Evolutionary conservation across 2,329 filamentous ascomycete species (phyloP), one percentile per base, ranked within the genome.

Genomic region (Truncatella angustata): DNA sequence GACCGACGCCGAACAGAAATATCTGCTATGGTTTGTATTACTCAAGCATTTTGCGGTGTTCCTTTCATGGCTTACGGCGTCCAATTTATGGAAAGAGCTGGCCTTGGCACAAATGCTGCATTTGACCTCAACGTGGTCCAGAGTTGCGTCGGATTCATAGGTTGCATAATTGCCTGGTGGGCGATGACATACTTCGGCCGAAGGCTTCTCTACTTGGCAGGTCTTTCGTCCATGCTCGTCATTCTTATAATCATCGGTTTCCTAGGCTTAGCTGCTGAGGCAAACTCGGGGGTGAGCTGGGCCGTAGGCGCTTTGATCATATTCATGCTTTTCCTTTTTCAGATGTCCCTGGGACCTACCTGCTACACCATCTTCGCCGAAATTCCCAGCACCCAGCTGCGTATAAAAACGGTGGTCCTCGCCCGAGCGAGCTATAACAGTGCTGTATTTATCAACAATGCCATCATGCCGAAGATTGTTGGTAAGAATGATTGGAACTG

Each of bases 1-100:
- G 39, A 53, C 18, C 23, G 53, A 18, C 53, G 50, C 16, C 50
- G 50, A 11, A 55, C 53, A 3, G 53, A 55, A 32, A 52, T 52
- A 5, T 36, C 45, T 4, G 28, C 37, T 26, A 52, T 54, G 53
- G 50, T 47, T 6, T 54, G 39, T 20, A 36, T 54, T 18, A 54
- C 47, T 12, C 52, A 54, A 26, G 52, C 40, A 9, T 51, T 54
- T 32, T 53, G 51, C 28, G 51, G 45, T 24, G 51, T 53, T 11
- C 46, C 45, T 3, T 53, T 53, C 21, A 46, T 50, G 48, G 52
- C 40, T 6, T 51, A 51, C 18, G 39, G 48, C 3, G 34, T 54
- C 24, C 52, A 54, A 39, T 54, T 54, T 20, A 51, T 54, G 40
- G 3, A 16, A 14, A 39, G 40, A 20, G 51, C 51, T 9, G 45